Percentiles rank a stretch among this genome's conserved stretches.
These are phyloP conservation scores for Microdochium trichocladiopsis DNA, from an alignment of 2,329 filamentous ascomycete genomes.

Conservation along the genomic window DNA sequence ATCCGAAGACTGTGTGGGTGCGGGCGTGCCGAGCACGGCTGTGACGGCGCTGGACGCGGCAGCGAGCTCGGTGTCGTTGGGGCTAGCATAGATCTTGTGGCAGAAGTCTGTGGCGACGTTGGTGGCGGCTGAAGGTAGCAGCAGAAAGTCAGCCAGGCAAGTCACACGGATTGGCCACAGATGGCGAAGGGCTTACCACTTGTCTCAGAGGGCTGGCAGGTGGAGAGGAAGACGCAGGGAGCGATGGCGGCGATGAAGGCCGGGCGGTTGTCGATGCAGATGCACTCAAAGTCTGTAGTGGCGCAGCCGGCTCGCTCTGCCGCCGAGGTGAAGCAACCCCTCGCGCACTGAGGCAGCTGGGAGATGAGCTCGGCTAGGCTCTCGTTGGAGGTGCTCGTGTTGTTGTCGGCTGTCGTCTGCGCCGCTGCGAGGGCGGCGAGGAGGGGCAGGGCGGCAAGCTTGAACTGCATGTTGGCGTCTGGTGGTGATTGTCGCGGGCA, in stretches of 20 bases:
- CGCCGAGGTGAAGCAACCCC: constrained; percentile 13
- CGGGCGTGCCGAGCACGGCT: constrained; percentile 13
- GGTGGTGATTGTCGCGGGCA: too few relatives aligned
- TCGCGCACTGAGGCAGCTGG: constrained; percentile 19
- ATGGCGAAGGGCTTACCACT: constrained; percentile 13
- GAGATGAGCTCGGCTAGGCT: constrained; percentile 18
- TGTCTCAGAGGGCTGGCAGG: constrained; percentile 8
- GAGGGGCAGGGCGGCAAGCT: constrained; percentile 10
- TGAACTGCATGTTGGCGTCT: constrained; percentile 12
- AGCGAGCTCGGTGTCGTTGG: constrained; percentile 15
- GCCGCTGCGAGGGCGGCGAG: constrained; percentile 12
- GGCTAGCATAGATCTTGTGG: constrained; percentile 11
- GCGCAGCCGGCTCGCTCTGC: constrained; percentile 14
- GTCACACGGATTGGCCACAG: too few relatives aligned
- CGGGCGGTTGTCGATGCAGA: constrained; percentile 13
- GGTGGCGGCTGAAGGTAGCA: constrained; percentile 9
- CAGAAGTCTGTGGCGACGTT: constrained; percentile 18
- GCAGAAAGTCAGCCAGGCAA: too few relatives aligned
- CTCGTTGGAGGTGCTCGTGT: constrained; percentile 8
- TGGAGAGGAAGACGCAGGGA: constrained; percentile 10
- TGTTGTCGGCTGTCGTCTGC: constrained; percentile 7
- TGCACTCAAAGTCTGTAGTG: constrained; percentile 18
- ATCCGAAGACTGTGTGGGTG: constrained; percentile 4
- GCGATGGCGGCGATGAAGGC: constrained; percentile 14
- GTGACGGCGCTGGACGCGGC: constrained; percentile 19